A percentile compares a stretch with the other conserved stretches of the same genome.
phyloP scores from a whole-genome alignment of 2,329 filamentous ascomycete genomes.

The Chaetomiaceae sp. region DNA sequence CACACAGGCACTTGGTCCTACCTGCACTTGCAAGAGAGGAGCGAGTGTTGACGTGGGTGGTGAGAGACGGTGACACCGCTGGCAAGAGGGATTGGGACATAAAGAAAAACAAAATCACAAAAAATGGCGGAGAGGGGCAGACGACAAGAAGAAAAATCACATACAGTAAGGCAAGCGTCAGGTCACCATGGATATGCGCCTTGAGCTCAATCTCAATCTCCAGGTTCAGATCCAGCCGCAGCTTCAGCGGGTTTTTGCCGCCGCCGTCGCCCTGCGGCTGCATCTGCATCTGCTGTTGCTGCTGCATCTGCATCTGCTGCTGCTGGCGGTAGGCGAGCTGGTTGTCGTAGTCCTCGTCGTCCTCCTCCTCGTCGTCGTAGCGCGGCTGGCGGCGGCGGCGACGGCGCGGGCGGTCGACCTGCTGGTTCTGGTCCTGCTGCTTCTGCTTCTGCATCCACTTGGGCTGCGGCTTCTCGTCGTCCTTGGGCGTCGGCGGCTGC shows the following conservation, averaged over 20 bases:
- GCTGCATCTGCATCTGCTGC: constrained; percentile 25
- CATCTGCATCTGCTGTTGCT: constrained; percentile 23
- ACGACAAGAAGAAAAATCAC: constrained; percentile 21
- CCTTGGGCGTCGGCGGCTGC: constrained; percentile 29
- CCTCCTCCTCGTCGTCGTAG: constrained; percentile 18
- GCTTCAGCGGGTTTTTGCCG: constrained; percentile 56
- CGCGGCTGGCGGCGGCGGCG: constrained; percentile 9
- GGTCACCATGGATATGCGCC: constrained; percentile 70
- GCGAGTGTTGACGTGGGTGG: no score
- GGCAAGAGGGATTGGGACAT: no score
- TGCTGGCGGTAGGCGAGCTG: constrained; percentile 21
- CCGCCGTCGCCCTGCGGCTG: constrained; percentile 32
- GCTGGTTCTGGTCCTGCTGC: constrained; percentile 21
- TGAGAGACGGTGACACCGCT: no score
- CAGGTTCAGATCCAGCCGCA: constrained; percentile 68
- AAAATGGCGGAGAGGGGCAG: neutral
- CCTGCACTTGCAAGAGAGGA: no score
- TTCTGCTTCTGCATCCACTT: constrained; percentile 28
- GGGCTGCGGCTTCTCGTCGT: constrained; percentile 29
- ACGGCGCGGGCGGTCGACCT: constrained; percentile 18
- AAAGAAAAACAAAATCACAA: no score
- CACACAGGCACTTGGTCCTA: no score
- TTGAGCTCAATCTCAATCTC: constrained; percentile 76
- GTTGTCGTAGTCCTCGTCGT: constrained; percentile 20
- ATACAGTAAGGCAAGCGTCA: constrained; percentile 67